A percentile compares a stretch with the other conserved stretches of the same genome.
phyloP scores from a whole-genome alignment of 768 basidiomycete species.

The Leccinum barrowsii region DNA sequence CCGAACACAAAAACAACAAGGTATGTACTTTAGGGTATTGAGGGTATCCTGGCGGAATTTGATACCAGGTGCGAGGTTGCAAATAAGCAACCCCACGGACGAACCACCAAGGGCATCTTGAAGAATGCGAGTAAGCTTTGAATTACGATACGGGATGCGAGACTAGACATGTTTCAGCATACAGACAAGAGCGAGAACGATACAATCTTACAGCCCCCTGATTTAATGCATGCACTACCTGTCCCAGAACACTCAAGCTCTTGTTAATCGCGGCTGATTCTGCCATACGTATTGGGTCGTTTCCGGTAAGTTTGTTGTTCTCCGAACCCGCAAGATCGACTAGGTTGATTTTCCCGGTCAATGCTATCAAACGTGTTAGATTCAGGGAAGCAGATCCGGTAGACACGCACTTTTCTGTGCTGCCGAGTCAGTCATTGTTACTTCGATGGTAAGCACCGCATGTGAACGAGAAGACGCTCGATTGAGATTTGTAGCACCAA shows the following conservation, averaged over 20 bases:
- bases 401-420: constrained; percentile 49
- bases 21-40: constrained; percentile 80
- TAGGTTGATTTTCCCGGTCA: constrained; percentile 77
- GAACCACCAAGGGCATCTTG: constrained; percentile 88
- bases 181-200: not conserved
- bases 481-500: constrained; percentile 84
- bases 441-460: constrained; percentile 76
- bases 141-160: constrained; percentile 86
- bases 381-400: no score
- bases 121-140: constrained; percentile 82
- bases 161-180: constrained; percentile 38
- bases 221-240: constrained; percentile 84
- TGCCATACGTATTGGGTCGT: constrained; percentile 81
- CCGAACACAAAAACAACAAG: not conserved
- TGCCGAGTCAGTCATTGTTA: constrained; percentile 51
- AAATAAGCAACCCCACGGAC: constrained; percentile 77
- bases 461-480: constrained; percentile 84
- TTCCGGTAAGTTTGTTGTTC: constrained; percentile 89
- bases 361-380: constrained; percentile 37
- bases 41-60: constrained; percentile 86
- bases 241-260: constrained; percentile 80
- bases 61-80: constrained; percentile 79
- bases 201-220: constrained; percentile 50
- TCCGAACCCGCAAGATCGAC: constrained; percentile 91
- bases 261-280: constrained; percentile 91